Evolutionary conservation across 257 asterid species (phyloP).

Genomic region (Solanum neorickii): DNA sequence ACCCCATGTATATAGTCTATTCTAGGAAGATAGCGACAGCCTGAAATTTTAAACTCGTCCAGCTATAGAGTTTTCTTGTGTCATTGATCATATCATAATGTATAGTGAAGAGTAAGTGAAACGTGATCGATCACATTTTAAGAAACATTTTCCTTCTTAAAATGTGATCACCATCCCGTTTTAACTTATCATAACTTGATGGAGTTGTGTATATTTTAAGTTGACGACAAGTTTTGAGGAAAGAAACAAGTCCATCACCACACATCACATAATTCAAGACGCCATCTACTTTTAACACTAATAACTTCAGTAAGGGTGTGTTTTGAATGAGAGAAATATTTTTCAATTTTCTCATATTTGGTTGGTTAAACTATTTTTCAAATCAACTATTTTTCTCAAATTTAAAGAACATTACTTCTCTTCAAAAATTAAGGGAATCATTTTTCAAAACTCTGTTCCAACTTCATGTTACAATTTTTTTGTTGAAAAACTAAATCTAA

Average conservation of each 20-base stretch:
- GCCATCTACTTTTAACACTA: neutral
- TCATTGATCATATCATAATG: neutral
- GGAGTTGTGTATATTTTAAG: neutral
- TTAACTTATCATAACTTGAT: neutral
- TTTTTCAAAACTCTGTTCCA: too few species aligned
- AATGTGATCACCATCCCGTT: neutral
- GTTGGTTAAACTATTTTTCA: too few species aligned
- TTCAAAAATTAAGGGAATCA: too few species aligned
- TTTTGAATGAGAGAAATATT: too few species aligned
- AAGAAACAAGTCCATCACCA: neutral
- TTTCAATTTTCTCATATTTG: too few species aligned
- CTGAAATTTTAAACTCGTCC: conserved; percentile 8
- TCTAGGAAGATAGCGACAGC: conserved; percentile 67
- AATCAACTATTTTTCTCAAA: too few species aligned
- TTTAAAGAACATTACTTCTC: too few species aligned
- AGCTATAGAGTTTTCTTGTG: neutral
- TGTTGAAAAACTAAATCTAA: too few species aligned
- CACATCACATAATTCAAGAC: neutral
- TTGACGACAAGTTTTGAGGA: neutral
- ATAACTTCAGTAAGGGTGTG: neutral
- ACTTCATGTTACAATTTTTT: too few species aligned
- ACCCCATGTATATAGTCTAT: conserved; percentile 74
- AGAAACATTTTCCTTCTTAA: neutral
- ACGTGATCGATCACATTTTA: neutral
- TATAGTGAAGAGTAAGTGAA: neutral